Evolutionary conservation across 441 rosid genomes (phyloP).

Genomic region (Syzygium malaccense): DNA sequence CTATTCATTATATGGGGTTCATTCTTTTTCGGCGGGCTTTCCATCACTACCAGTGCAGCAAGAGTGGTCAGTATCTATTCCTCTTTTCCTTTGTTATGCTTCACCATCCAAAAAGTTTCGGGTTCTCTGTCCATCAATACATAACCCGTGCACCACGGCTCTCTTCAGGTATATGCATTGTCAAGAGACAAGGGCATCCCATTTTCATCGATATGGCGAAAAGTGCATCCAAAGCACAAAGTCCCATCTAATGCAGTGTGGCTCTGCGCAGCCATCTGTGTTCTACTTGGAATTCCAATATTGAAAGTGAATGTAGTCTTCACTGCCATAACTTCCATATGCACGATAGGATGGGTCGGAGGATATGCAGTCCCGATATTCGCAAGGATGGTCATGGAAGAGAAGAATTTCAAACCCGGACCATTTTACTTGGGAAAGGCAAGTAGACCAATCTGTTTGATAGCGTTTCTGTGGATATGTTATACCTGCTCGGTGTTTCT

Average conservation of each 20-base stretch:
- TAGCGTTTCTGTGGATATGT: constrained; percentile 52
- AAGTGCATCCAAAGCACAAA: constrained; percentile 45
- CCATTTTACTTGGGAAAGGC: constrained; percentile 52
- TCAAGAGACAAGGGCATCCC: constrained; percentile 56
- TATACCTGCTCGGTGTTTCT: constrained; percentile 52
- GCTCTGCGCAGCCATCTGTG: constrained; percentile 47
- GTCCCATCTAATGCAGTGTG: constrained; percentile 58
- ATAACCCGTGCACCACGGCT: neutral
- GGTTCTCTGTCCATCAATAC: neutral
- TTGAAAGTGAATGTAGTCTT: constrained; percentile 42
- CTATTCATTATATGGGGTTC: constrained; percentile 58
- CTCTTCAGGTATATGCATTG: constrained; percentile 41
- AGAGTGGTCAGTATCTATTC: constrained; percentile 35
- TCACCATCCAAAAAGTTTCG: neutral
- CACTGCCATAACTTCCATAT: constrained; percentile 50
- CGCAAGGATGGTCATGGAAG: constrained; percentile 51
- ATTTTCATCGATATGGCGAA: constrained; percentile 41
- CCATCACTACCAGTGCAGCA: constrained; percentile 54
- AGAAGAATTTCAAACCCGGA: constrained; percentile 45
- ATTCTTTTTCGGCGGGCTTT: constrained; percentile 62
- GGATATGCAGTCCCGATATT: constrained; percentile 54
- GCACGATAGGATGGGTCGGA: constrained; percentile 66
- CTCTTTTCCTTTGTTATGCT: neutral
- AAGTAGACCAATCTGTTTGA: constrained; percentile 39
- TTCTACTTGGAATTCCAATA: constrained; percentile 51